Evolutionary conservation across 495 filamentous ascomycete genomes (phyloP).

Genomic region (Daldinia decipiens): DNA sequence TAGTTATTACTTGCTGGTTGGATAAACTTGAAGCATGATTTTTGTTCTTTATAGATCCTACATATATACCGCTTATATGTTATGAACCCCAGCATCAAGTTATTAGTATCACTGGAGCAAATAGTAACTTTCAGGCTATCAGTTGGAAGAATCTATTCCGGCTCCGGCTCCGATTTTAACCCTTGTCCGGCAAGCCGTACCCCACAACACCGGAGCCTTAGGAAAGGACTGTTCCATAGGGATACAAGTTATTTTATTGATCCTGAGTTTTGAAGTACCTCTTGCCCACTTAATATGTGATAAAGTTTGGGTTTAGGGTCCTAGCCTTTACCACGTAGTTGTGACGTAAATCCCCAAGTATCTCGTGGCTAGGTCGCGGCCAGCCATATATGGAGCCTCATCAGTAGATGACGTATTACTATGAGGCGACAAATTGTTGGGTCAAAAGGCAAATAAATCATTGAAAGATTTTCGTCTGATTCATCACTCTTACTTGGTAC

Average conservation of each 20-base stretch:
- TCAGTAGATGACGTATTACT: slow-evolving; percentile 19
- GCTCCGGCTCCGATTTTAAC: background rate
- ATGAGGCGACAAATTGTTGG: background rate
- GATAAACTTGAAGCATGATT: no score
- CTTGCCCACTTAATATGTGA: background rate
- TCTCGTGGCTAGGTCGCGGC: slow-evolving; percentile 4
- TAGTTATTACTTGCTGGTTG: no score
- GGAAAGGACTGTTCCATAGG: background rate
- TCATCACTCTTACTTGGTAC: background rate
- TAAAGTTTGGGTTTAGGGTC: background rate
- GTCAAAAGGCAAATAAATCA: no score
- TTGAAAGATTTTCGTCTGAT: no score
- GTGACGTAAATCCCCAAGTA: slow-evolving; percentile 16
- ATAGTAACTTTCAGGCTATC: background rate
- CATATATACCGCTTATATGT: no score
- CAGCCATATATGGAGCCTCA: slow-evolving; percentile 16
- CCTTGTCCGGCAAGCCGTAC: background rate
- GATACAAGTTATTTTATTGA: background rate
- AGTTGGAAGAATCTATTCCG: background rate
- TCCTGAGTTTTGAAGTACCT: background rate
- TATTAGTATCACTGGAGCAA: background rate
- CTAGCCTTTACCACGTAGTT: background rate
- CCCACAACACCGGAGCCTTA: background rate
- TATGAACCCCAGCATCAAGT: background rate
- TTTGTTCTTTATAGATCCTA: no score